These are phyloP conservation scores for Pseudotulostoma volvatum DNA, from an alignment of 495 filamentous ascomycete species.

Conservation along the genomic window DNA sequence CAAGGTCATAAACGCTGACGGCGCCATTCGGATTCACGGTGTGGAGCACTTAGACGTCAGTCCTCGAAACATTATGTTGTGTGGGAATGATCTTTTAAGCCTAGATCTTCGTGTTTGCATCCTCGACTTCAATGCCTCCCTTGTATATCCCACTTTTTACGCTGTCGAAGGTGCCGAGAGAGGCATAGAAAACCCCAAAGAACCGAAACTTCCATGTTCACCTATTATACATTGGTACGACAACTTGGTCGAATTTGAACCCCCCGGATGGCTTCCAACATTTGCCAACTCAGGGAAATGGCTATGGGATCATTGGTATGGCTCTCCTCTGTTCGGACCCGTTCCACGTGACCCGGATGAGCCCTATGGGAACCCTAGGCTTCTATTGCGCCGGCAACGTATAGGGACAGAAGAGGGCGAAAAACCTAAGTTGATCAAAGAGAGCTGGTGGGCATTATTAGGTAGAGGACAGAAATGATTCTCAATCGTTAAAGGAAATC, in stretches of 20 bases:
- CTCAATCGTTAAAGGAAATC: no score
- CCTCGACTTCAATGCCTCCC: not conserved
- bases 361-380: not conserved
- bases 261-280: not conserved
- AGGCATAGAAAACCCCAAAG: not conserved
- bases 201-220: not conserved
- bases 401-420: no score
- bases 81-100: slow-evolving; percentile 1
- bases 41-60: not conserved
- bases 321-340: not conserved
- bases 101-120: not conserved
- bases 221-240: not conserved
- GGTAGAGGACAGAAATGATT: no score
- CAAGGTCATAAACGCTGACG: not conserved
- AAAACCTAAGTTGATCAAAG: no score
- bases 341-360: not conserved
- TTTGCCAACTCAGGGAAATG: not conserved
- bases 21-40: not conserved
- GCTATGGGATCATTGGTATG: not conserved
- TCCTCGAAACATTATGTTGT: not conserved
- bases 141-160: not conserved
- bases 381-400: no score
- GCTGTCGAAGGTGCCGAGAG: no score
- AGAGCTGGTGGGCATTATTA: no score
- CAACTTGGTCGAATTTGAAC: not conserved